Conservation (phyloP, 2,329 filamentous ascomycete species). For the Trichoderma koningii region DNA sequence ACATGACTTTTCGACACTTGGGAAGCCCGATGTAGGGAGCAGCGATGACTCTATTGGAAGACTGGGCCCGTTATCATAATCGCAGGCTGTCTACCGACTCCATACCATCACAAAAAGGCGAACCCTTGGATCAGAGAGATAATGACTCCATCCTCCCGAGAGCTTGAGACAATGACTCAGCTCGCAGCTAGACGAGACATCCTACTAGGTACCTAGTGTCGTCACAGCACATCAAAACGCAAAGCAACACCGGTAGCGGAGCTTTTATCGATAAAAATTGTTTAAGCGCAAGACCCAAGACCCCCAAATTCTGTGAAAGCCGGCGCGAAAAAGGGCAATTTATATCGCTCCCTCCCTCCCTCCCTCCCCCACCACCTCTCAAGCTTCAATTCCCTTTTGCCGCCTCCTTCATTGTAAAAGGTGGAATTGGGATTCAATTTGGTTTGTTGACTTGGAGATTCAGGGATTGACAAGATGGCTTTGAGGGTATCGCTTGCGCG, state of each 20-base stretch:
- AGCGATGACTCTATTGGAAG: neutral
- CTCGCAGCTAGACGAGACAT: neutral
- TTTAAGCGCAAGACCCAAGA: too few species aligned
- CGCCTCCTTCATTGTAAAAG: neutral
- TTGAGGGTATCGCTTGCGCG: conserved; percentile 44
- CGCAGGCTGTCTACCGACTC: too few species aligned
- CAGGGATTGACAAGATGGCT: conserved; percentile 40
- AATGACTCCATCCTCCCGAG: neutral
- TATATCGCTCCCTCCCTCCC: conserved; percentile 14
- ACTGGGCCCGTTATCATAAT: too few species aligned
- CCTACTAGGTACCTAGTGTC: neutral
- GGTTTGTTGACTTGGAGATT: neutral
- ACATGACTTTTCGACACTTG: too few species aligned
- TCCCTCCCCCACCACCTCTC: neutral
- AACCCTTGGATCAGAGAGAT: neutral
- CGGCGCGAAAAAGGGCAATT: conserved; percentile 2
- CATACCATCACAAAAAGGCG: too few species aligned
- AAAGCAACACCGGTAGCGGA: conserved; percentile 26
- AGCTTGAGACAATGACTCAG: conserved; percentile 16
- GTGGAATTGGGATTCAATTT: too few species aligned
- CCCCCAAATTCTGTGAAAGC: neutral
- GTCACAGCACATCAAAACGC: neutral
- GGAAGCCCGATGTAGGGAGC: neutral
- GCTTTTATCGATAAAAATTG: conserved; percentile 28
- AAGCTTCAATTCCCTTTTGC: neutral